Evolutionary conservation across 805 yeast species (phyloP).

Genomic region (Metschnikowia amazonensis): DNA sequence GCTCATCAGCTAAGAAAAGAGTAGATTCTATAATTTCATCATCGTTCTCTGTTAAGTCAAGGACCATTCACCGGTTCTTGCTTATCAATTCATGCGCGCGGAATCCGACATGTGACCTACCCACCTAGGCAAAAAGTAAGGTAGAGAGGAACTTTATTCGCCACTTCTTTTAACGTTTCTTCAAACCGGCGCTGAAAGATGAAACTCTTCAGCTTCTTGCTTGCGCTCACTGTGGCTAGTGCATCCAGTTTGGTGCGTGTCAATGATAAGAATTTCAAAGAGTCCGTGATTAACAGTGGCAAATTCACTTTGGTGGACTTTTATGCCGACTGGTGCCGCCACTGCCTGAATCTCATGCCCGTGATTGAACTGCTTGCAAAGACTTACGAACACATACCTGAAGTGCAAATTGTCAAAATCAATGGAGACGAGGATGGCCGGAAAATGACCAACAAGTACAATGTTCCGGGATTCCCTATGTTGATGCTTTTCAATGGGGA

Average conservation of each 20-base stretch:
- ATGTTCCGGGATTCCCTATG: slow-evolving; percentile 64
- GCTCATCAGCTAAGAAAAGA: too few relatives aligned
- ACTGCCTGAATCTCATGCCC: slow-evolving; percentile 59
- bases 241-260: slow-evolving; percentile 37
- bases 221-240: slow-evolving; percentile 4
- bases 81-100: too few relatives aligned
- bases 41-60: too few relatives aligned
- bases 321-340: slow-evolving; percentile 72
- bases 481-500: slow-evolving; percentile 54
- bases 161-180: neutral
- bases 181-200: neutral
- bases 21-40: too few relatives aligned
- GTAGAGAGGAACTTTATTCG: neutral
- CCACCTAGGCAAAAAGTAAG: neutral
- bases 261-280: slow-evolving; percentile 50
- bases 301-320: slow-evolving; percentile 42
- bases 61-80: too few relatives aligned
- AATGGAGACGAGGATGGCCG: slow-evolving; percentile 57
- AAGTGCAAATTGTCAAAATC: slow-evolving; percentile 49
- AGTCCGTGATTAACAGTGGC: slow-evolving; percentile 53
- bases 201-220: slow-evolving; percentile 5
- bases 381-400: slow-evolving; percentile 27
- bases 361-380: slow-evolving; percentile 29
- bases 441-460: slow-evolving; percentile 46
- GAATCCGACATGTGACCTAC: neutral